Evolutionary conservation across 257 asterid genomes (phyloP).

Genomic region (Craterostigma plantagineum): DNA sequence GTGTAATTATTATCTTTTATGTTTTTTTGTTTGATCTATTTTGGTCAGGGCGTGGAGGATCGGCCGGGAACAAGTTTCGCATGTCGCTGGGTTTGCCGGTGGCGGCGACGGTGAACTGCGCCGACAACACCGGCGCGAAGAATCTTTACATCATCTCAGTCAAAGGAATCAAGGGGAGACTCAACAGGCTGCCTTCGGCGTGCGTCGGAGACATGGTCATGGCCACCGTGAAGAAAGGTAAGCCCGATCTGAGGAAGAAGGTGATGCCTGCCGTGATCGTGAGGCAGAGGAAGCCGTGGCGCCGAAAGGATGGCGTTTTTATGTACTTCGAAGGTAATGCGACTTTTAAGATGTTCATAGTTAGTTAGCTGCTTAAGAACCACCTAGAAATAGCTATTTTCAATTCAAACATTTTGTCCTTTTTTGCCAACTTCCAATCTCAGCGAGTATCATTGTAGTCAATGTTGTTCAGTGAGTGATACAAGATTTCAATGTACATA

Average conservation of each 20-base stretch:
- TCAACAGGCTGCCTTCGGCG: conserved; percentile 48
- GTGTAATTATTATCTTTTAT: too few relatives aligned
- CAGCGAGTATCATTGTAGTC: too few relatives aligned
- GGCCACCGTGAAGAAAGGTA: conserved; percentile 63
- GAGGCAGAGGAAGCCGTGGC: conserved; percentile 68
- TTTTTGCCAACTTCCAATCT: too few relatives aligned
- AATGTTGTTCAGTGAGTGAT: too few relatives aligned
- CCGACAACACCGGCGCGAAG: conserved; percentile 55
- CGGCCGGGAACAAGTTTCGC: conserved; percentile 52
- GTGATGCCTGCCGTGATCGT: conserved; percentile 76
- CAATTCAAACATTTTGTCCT: too few relatives aligned
- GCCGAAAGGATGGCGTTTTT: conserved; percentile 68
- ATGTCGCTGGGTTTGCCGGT: conserved; percentile 62
- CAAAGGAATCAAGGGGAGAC: conserved; percentile 47
- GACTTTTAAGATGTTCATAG: too few relatives aligned
- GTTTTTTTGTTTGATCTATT: too few relatives aligned
- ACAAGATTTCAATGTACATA: too few relatives aligned
- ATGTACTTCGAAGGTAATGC: conserved; percentile 42
- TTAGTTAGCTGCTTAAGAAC: too few relatives aligned
- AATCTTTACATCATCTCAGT: conserved; percentile 50
- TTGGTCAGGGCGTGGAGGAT: conserved; percentile 37
- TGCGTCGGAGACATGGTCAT: conserved; percentile 61
- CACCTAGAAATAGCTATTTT: too few relatives aligned
- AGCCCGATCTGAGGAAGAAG: conserved; percentile 62
- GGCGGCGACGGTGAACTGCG: conserved; percentile 64